Percentiles rank a stretch among this genome's conserved stretches.
Evolutionary conservation across 495 filamentous ascomycete species (phyloP).

Genomic region (Cladorrhinum samala): DNA sequence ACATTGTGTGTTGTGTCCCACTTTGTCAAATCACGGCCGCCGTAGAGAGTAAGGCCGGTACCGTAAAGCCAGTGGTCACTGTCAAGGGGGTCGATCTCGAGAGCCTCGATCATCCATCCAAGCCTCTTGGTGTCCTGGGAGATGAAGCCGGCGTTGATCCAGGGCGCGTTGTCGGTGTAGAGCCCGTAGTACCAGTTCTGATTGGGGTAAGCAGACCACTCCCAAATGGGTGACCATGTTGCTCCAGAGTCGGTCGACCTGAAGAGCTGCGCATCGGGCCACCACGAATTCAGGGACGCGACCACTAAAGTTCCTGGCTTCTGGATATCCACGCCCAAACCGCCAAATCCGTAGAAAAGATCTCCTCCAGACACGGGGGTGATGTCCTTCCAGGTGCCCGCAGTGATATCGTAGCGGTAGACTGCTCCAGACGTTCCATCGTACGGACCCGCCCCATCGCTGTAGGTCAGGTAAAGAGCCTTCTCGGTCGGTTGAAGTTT

Average conservation of each 20-base stretch:
- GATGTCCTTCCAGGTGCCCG: slow-evolving; percentile 48
- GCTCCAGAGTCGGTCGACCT: slow-evolving; percentile 47
- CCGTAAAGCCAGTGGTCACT: slow-evolving; percentile 56
- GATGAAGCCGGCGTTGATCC: slow-evolving; percentile 43
- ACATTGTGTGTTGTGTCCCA: slow-evolving; percentile 49
- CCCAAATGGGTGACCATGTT: slow-evolving; percentile 49
- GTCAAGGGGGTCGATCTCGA: slow-evolving; percentile 55
- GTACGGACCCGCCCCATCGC: slow-evolving; percentile 50
- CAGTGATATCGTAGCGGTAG: slow-evolving; percentile 46
- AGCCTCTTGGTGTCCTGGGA: slow-evolving; percentile 44
- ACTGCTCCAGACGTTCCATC: slow-evolving; percentile 48
- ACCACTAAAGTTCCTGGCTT: slow-evolving; percentile 52
- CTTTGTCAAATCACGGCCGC: slow-evolving; percentile 43
- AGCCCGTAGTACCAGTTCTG: slow-evolving; percentile 40
- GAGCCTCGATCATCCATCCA: slow-evolving; percentile 59
- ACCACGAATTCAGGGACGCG: slow-evolving; percentile 53
- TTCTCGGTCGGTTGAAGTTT: slow-evolving; percentile 49
- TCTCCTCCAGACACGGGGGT: slow-evolving; percentile 40
- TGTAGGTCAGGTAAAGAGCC: slow-evolving; percentile 51
- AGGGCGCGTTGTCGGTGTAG: slow-evolving; percentile 39
- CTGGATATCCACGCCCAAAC: slow-evolving; percentile 48
- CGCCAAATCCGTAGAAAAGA: slow-evolving; percentile 49
- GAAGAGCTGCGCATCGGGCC: slow-evolving; percentile 52
- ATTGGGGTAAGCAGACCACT: slow-evolving; percentile 43
- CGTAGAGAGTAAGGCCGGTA: slow-evolving; percentile 52